Base-by-base conservation (phyloP, 495 filamentous ascomycete species). In the Jackrogersella multiformis region DNA sequence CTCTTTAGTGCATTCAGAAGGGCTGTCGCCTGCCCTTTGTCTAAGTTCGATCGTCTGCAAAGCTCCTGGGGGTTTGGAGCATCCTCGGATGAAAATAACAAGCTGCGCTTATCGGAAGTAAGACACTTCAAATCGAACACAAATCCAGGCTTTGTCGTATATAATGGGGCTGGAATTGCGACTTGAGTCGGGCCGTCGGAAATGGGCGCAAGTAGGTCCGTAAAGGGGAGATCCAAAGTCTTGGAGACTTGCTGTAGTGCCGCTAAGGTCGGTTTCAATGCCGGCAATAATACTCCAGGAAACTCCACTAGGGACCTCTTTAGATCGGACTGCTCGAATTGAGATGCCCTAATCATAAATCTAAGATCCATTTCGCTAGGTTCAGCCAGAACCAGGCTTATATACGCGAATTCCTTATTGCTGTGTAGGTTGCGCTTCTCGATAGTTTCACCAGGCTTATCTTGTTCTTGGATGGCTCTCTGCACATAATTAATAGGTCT, bases 181-280 rank as follows among this genome's bases (percentile, higher is more conserved):
- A 5, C 21, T 15, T 48, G 5, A 5, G 26, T 34, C 0, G 45
- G 38, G 12, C 41, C 53, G 18, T 55, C 36, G 28, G 49, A 45
- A 4, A 61, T 56, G 16, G 87, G 82, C 5, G 81, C 83, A 36
- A 92, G 68, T 10, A 87, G 72, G 13, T 88, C 75, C 1, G 80
- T 56, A 63, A 92, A 89, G 0, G 89, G 90, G 12, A 92, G 38
- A 56, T 84, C 77, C 0, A 71, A 68, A 1, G 66, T 73, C 32
- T 63, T 73, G 36, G 78, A 82, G 71, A 90, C 86, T 1, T 75
- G 60, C 63, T 92, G 86, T 0, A 93, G 74, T 3, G 86, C 88
- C 61, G 77, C 72, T 16, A 92, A 70, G 0, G 86, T 88, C 4
- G 86, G 84, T 38, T 86, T 75, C 70, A 93, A 93, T 3, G 89